Evolutionary conservation across 345 rosid genomes (phyloP), one percentile per base, ranked within the genome.

Genomic region (Rubroshorea leprosula): DNA sequence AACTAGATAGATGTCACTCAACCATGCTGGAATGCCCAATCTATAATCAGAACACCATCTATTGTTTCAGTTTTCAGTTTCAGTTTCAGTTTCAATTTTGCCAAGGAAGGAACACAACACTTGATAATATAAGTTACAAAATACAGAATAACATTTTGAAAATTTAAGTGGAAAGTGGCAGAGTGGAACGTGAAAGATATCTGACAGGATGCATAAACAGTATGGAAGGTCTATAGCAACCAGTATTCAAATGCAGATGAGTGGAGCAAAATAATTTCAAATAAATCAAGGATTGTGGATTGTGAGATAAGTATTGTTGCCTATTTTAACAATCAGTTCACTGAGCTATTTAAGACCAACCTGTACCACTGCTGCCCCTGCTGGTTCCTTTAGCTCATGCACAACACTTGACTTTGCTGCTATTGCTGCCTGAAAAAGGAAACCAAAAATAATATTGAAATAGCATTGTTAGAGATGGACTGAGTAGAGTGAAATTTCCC

Each of bases 361-460:
- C 82, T 74, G 71, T 24, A 62, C 68, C 44, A 27, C 52, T 19
- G 80, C 69, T 51, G 63, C 58, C n/a, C 71, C 61, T 0, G 74
- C 74, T 39, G 55, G 60, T 62, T 93, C 99, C 63, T 80, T 68
- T 67, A 81, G 73, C 67, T 86, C 96, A 18, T 71, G 81, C 24
- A 80, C 72, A 39, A 67, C 54, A 22, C 72, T 65, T 29, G 91
- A 71, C 51, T 74, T 82, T 49, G 96, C 97, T 63, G 85, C 94
- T 35, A 93, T 80, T 8, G 96, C 99, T 18, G 86, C 96, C 99
- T 93, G 80, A 62, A 70, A 64, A 57, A 18, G 49, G 58, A 58
- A 55, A n/a, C 60, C n/a, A n/a, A n/a, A n/a, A n/a, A n/a, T n/a
- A 38, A 31, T 11, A 52, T 16, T n/a, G 26, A 16, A 67, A n/a